These are phyloP conservation scores for Aureobasidium melanogenum DNA, from an alignment of 2,329 filamentous ascomycete species.

Conservation along the genomic window DNA sequence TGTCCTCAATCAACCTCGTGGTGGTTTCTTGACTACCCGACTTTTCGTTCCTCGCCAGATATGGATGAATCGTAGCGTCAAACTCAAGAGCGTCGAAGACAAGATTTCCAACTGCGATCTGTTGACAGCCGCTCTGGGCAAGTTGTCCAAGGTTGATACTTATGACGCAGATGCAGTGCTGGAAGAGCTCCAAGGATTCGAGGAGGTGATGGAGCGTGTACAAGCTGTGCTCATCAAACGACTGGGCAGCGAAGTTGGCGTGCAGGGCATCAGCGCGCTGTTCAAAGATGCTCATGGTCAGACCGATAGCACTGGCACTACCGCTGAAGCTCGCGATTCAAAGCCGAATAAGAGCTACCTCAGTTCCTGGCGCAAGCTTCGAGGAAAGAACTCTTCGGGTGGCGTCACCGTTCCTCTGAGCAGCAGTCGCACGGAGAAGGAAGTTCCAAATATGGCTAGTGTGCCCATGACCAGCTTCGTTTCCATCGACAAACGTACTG, in stretches of 20 bases:
- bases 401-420: constrained; percentile 14
- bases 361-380: constrained; percentile 81
- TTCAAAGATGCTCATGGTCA: constrained; percentile 57
- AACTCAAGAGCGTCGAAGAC: constrained; percentile 83
- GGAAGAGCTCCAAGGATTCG: constrained; percentile 87
- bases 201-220: constrained; percentile 77
- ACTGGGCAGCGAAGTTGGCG: constrained; percentile 85
- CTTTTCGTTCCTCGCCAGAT: constrained; percentile 88
- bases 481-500: constrained; percentile 56
- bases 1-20: constrained; percentile 81
- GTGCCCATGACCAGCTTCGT: constrained; percentile 61
- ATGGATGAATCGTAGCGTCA: constrained; percentile 89
- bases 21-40: constrained; percentile 84
- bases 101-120: constrained; percentile 89
- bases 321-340: constrained; percentile 26
- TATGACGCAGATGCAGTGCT: constrained; percentile 85
- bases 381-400: constrained; percentile 68
- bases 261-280: constrained; percentile 61
- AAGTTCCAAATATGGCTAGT: constrained; percentile 47
- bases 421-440: constrained; percentile 37
- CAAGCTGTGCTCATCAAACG: constrained; percentile 70
- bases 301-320: constrained; percentile 18
- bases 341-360: constrained; percentile 63
- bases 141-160: constrained; percentile 72
- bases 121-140: constrained; percentile 68